Conservation (phyloP, 2,329 filamentous ascomycete genomes). For the Pyrenophora teres region DNA sequence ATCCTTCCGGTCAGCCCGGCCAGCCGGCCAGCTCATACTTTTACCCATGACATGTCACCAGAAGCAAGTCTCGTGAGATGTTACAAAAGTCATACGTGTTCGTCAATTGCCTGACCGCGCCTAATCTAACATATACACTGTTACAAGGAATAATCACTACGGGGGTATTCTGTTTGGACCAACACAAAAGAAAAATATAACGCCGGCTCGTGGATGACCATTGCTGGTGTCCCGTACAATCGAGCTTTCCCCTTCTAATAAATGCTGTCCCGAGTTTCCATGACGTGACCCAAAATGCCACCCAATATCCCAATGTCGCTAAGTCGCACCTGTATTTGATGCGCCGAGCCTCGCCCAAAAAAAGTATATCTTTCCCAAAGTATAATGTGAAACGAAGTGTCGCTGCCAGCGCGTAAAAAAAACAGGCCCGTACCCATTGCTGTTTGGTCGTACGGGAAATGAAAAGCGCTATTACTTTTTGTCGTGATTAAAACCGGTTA, state of each 20-base stretch:
- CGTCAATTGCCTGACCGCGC: slow-evolving; percentile 13
- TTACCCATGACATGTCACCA: background rate
- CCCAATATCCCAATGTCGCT: slow-evolving; percentile 16
- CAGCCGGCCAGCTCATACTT: slow-evolving; percentile 2
- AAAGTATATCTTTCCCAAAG: slow-evolving; percentile 18
- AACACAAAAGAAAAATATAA: slow-evolving; percentile 14
- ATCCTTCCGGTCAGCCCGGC: background rate
- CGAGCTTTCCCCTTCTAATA: slow-evolving; percentile 27
- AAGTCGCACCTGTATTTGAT: slow-evolving; percentile 13
- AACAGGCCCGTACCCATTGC: background rate
- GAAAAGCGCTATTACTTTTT: slow-evolving; percentile 14
- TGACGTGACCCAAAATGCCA: slow-evolving; percentile 2
- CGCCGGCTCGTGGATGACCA: slow-evolving; percentile 30
- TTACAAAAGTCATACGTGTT: slow-evolving; percentile 5
- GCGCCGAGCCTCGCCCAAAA: slow-evolving; percentile 17
- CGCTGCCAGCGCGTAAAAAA: slow-evolving; percentile 21
- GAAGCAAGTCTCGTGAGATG: slow-evolving; percentile 1
- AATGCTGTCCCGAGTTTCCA: slow-evolving; percentile 11
- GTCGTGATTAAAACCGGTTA: slow-evolving; percentile 27
- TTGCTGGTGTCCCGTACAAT: slow-evolving; percentile 21
- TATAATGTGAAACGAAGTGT: slow-evolving; percentile 9
- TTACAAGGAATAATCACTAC: slow-evolving; percentile 17
- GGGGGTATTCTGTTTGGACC: slow-evolving; percentile 31
- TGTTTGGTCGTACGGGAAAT: slow-evolving; percentile 7
- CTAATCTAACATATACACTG: slow-evolving; percentile 15